Base-by-base conservation (phyloP, 179 eudicot genomes). In the Amaranthus tricolor region DNA sequence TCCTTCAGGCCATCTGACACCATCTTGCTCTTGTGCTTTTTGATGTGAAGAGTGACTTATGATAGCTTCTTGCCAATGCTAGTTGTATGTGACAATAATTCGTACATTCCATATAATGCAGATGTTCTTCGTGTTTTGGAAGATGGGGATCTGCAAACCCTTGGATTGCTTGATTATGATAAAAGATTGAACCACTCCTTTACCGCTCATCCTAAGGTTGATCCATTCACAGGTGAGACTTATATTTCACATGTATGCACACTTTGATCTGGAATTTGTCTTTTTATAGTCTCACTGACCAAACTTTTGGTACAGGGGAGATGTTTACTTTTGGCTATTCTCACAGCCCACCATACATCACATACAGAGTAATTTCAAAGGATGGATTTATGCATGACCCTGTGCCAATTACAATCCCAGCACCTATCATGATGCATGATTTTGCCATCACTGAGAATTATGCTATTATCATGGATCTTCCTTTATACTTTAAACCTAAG, bases 181-280 rank as follows among this genome's bases (percentile, higher is more conserved):
- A 94, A 87, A 84, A 86, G 97, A 82, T 80, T 94, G 83, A 50
- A 86, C 72, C 98, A 94, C 83, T 63, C 90, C 31, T 92, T 94
- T 76, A 92, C 98, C 61, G 98, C 97, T 76, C 98, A 94, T 80
- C 98, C 98, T 45, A 94, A 94, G 85, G 93, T 94, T 74, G 97
- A 94, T 60, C 98, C 97, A 21, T 20, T 88, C 80, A 94, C 98
- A 56, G 97, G 98, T 94, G 66, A 79, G 78, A 60, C 45, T 59
- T 9, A 2, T 44, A 43, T 76, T 6, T 58, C 62, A 16, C 40
- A 57, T 57, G 14, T 50, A 50, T 52, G 20, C n/a, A 9, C 20
- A 10, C 7, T 15, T 17, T 17, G 8, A 5, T 17, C 6, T 20
- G 12, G n/a, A 53, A 20, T 15, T 1, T 60, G 11, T 5, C 3